Conservation (phyloP, 805 yeast genomes). For the Kodamaea restingae region DNA sequence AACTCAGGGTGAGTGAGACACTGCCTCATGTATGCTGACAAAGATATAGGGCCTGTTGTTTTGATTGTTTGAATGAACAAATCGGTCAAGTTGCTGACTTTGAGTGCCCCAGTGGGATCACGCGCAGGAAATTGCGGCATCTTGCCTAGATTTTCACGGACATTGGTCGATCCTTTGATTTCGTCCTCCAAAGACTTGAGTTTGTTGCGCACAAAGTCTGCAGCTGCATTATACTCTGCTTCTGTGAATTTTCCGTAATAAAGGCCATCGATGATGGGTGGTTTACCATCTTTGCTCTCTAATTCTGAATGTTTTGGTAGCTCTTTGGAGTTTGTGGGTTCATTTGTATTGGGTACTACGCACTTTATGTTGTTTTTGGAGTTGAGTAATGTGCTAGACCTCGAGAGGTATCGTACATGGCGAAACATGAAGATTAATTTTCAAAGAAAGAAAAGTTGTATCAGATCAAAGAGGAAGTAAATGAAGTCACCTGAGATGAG, state of each 20-base stretch:
- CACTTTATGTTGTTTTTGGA: no score
- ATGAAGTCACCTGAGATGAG: no score
- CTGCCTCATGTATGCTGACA: slow-evolving; percentile 74
- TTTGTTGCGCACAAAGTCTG: slow-evolving; percentile 29
- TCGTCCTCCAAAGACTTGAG: slow-evolving; percentile 28
- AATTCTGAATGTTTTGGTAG: background rate
- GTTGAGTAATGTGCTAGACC: background rate
- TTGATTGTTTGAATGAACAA: slow-evolving; percentile 48
- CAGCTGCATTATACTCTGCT: slow-evolving; percentile 38
- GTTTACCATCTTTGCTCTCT: background rate
- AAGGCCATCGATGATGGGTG: slow-evolving; percentile 6
- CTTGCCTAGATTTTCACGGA: slow-evolving; percentile 33
- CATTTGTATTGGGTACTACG: no score
- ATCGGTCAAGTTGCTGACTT: slow-evolving; percentile 26
- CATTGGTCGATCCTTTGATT: slow-evolving; percentile 35
- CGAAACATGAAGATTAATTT: background rate
- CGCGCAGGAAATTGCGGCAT: slow-evolving; percentile 34
- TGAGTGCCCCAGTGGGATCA: slow-evolving; percentile 11
- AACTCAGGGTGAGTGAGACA: slow-evolving; percentile 72
- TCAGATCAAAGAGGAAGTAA: no score
- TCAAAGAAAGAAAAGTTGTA: no score
- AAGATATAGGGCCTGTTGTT: slow-evolving; percentile 72
- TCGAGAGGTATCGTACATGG: background rate
- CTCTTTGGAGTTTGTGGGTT: no score
- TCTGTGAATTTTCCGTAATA: slow-evolving; percentile 23